phyloP scores from a whole-genome alignment of 129 eudicot genomes.

The Chrysanthemum seticuspe region DNA sequence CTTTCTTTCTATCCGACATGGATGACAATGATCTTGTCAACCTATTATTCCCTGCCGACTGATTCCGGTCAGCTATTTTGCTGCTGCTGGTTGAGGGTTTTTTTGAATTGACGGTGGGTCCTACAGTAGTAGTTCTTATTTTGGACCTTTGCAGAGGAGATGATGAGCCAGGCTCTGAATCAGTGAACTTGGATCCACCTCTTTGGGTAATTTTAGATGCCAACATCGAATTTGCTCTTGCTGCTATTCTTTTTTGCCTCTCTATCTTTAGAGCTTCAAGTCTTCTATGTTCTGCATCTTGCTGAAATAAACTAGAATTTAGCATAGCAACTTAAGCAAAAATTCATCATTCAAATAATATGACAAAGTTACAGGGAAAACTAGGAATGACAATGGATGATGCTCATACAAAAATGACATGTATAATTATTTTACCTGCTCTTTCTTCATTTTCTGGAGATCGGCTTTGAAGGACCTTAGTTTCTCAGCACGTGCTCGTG shows the following conservation, averaged over 20 bases:
- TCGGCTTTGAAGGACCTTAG: constrained; percentile 82
- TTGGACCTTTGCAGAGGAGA: constrained; percentile 96
- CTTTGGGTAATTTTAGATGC: constrained; percentile 58
- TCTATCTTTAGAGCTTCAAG: constrained; percentile 73
- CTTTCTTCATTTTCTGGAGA: constrained; percentile 87
- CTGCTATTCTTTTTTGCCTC: constrained; percentile 94
- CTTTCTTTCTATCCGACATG: constrained; percentile 62
- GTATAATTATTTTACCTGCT: constrained; percentile 50
- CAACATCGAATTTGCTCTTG: constrained; percentile 48
- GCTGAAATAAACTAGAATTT: constrained; percentile 48
- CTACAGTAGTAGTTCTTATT: constrained; percentile 48
- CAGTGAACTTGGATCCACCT: constrained; percentile 76
- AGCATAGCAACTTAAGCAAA: background rate
- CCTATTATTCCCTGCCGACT: constrained; percentile 40
- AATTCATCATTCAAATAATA: constrained; percentile 3
- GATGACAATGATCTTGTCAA: constrained; percentile 75
- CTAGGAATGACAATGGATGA: constrained; percentile 1
- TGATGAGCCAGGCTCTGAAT: constrained; percentile 77
- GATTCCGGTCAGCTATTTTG: constrained; percentile 43
- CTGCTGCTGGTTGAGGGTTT: constrained; percentile 43
- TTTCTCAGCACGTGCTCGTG: constrained; percentile 81
- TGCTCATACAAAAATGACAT: background rate
- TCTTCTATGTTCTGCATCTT: constrained; percentile 70
- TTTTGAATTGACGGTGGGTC: constrained; percentile 36
- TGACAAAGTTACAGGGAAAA: background rate